Base-by-base conservation (phyloP, 768 basidiomycete genomes). In the Pisolithus microcarpus region DNA sequence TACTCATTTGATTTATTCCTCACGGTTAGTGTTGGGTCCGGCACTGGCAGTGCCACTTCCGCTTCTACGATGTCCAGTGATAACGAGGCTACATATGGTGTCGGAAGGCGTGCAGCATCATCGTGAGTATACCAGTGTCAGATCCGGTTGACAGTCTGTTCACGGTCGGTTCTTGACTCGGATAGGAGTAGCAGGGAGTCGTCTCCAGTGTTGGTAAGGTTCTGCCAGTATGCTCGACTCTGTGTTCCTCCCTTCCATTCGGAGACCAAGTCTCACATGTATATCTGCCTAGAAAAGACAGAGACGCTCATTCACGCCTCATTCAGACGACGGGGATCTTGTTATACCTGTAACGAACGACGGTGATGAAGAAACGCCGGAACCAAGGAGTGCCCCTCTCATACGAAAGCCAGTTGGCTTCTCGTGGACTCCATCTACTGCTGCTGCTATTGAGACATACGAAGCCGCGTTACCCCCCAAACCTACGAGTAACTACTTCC, bases 391-490 rank as follows among this genome's bases (percentile, higher is more conserved):
- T 13, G 68, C 70, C 6, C 82, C 82, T 36, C 61, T 84, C 26
- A 74, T 84, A 56, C 75, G 82, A 44, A 76, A 81, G 60, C 71
- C 79, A n/a, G 65, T 84, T 37, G 82, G 70, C 19, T 84, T 83
- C 58, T 63, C 71, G 43, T 72, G 67, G 66, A 50, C 59, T 18
- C 61, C 61, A 8, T 65, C 64, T 7, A 54, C 55, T 38, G 58
- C 57, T 36, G 46, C 65, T 49, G 61, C 62, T 52, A 49, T 67
- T 54, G 56, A 6, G 28, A 68, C 70, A 26, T 67, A 67, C 38
- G 64, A 64, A 30, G 66, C 62, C 23, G 46, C 65, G 3, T 40
- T 58, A 1, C 52, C 58, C 31, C 43, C 57, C 21, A 65, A 54
- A n/a, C 53, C 64, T 9, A 36, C 46, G 6, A 64, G 56, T 11